These are phyloP conservation scores for Claviceps digitariae DNA, from an alignment of 2,329 filamentous ascomycete species.

Conservation along the genomic window DNA sequence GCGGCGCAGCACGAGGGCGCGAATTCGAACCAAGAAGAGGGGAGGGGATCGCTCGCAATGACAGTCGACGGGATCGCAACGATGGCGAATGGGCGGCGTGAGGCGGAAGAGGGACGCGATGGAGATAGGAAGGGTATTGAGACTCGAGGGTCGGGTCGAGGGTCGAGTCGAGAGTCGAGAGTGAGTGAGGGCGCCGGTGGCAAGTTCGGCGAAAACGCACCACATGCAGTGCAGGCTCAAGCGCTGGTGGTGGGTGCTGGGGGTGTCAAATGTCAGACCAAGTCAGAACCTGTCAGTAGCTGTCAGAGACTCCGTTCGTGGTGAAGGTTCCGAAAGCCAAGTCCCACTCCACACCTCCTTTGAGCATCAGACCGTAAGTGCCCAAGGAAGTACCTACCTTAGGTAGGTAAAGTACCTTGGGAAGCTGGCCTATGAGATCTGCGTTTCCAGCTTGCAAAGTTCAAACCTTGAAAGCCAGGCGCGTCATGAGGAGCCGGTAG, in stretches of 20 bases:
- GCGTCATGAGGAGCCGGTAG: no score
- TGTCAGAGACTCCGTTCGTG: not conserved
- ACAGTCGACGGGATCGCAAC: not conserved
- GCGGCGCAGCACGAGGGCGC: constrained; percentile 17
- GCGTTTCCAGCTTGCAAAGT: no score
- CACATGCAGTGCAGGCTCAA: not conserved
- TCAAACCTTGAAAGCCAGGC: no score
- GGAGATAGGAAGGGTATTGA: not conserved
- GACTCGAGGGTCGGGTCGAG: no score
- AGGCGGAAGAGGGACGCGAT: not conserved
- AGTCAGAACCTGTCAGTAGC: no score
- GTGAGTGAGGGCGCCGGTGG: not conserved
- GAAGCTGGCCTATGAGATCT: no score
- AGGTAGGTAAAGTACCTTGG: no score
- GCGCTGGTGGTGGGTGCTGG: not conserved
- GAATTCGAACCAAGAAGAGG: not conserved
- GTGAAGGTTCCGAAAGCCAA: not conserved
- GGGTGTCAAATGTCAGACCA: not conserved
- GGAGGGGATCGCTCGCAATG: constrained; percentile 2
- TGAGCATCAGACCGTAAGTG: no score
- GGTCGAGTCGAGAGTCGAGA: no score
- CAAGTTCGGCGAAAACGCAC: not conserved
- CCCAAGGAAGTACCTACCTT: no score
- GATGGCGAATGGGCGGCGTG: not conserved
- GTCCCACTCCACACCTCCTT: not conserved